Evolutionary conservation across 257 asterid species (phyloP).

Genomic region (Thymus quinquecostatus): DNA sequence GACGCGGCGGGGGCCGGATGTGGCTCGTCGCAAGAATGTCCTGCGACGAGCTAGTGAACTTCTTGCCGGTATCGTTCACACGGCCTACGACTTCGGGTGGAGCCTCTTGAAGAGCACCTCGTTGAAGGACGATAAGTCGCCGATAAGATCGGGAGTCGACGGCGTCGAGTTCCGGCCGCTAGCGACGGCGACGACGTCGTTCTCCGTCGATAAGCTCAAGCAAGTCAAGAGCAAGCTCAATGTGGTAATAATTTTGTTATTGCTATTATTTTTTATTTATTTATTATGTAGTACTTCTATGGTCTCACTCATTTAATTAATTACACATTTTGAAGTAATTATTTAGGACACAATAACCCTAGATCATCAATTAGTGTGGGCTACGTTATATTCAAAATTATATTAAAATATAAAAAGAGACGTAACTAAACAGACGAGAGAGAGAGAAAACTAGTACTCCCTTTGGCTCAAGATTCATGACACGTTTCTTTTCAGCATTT

Average conservation of each 20-base stretch:
- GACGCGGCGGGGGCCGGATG: constrained; percentile 12
- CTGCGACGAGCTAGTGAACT: constrained; percentile 24
- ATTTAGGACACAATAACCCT: too few species aligned
- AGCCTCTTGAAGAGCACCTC: constrained; percentile 41
- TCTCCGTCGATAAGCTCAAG: constrained; percentile 43
- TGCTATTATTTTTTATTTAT: too few species aligned
- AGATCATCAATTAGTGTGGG: too few species aligned
- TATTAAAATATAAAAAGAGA: too few species aligned
- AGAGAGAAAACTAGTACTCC: too few species aligned
- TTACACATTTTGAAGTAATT: too few species aligned
- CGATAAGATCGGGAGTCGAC: constrained; percentile 45
- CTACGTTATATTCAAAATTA: too few species aligned
- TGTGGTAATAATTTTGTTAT: constrained; percentile 44
- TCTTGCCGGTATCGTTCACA: constrained; percentile 32
- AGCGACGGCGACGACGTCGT: constrained; percentile 37
- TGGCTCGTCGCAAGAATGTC: background rate
- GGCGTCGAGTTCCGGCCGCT: constrained; percentile 43
- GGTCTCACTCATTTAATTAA: too few species aligned
- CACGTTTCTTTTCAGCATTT: too few species aligned
- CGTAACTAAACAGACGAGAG: too few species aligned
- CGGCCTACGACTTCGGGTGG: constrained; percentile 46
- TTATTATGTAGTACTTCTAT: too few species aligned
- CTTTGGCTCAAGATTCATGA: too few species aligned
- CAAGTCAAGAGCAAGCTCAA: constrained; percentile 46
- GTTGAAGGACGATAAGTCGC: constrained; percentile 45